Percentiles rank a stretch among this genome's conserved stretches.
Conservation (phyloP, 805 yeast species). For the Metschnikowia matae region DNA sequence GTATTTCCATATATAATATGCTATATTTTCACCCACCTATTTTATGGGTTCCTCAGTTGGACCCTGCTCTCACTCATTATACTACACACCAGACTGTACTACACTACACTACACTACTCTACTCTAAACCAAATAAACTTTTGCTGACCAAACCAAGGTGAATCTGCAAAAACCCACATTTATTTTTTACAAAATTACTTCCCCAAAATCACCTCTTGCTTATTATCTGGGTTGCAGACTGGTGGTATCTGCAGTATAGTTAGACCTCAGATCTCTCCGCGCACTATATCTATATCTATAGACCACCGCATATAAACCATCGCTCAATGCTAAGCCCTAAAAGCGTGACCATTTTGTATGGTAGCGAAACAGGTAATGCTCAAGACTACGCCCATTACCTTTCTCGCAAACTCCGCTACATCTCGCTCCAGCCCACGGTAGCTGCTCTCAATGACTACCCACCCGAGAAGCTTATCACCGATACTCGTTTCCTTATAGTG, state of each 20-base stretch:
- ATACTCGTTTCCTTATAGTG: conserved; percentile 45
- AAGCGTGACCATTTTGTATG: conserved; percentile 63
- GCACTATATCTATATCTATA: not conserved
- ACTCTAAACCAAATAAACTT: no score
- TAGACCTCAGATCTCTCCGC: not conserved
- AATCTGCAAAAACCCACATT: no score
- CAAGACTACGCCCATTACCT: conserved; percentile 76
- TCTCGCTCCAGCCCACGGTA: conserved; percentile 46
- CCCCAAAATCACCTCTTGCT: no score
- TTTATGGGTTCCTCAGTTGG: no score
- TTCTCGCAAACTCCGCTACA: conserved; percentile 50
- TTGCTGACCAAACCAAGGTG: no score
- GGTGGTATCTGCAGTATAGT: not conserved
- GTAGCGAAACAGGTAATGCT: conserved; percentile 91
- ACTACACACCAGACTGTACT: no score
- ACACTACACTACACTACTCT: no score
- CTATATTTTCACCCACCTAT: no score
- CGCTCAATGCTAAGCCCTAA: not conserved
- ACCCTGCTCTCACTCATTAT: no score
- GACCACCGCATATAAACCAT: not conserved
- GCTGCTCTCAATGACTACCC: conserved; percentile 59
- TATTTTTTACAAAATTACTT: no score
- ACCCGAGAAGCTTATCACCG: conserved; percentile 47
- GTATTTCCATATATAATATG: no score
- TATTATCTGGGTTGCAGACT: no score